Conservation (phyloP, 2,329 filamentous ascomycete species). For the Fusarium sterilihyphosum region DNA sequence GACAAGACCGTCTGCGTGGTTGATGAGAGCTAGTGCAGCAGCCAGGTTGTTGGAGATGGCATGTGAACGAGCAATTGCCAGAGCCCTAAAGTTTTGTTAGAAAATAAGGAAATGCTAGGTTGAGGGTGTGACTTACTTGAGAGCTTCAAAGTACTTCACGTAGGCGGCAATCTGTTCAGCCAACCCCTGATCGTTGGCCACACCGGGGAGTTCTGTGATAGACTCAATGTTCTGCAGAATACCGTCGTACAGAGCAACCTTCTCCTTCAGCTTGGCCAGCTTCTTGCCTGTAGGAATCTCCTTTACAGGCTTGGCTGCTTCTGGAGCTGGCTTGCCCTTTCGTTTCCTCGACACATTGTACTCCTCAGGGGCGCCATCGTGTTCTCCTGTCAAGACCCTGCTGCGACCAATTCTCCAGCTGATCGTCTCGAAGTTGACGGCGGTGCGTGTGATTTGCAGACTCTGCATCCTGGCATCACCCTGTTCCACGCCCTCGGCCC, state of each 20-base stretch:
- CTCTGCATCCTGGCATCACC: constrained; percentile 90
- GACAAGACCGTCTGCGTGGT: constrained; percentile 73
- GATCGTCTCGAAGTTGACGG: constrained; percentile 92
- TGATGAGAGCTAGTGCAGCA: constrained; percentile 87
- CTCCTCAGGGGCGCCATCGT: constrained; percentile 76
- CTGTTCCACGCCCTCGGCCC: constrained; percentile 82
- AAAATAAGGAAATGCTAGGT: not conserved
- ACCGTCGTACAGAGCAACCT: constrained; percentile 89
- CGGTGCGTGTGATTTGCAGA: constrained; percentile 89
- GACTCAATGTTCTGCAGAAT: constrained; percentile 91
- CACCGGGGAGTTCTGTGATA: constrained; percentile 87
- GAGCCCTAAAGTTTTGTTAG: constrained; percentile 64
- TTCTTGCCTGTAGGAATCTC: constrained; percentile 79
- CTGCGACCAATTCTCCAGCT: constrained; percentile 96
- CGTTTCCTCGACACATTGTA: constrained; percentile 63
- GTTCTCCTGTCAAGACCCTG: constrained; percentile 82
- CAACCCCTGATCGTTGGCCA: constrained; percentile 83
- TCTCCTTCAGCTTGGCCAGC: constrained; percentile 83
- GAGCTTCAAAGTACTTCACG: constrained; percentile 83
- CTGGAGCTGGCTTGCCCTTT: constrained; percentile 46
- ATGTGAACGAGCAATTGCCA: constrained; percentile 88
- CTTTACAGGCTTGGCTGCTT: constrained; percentile 59
- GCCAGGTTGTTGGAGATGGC: constrained; percentile 75
- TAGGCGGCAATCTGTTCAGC: constrained; percentile 82
- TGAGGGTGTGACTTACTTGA: constrained; percentile 70